These are phyloP conservation scores for Ophiostoma sp. DNA, from an alignment of 2,329 filamentous ascomycete genomes.

Conservation along the genomic window DNA sequence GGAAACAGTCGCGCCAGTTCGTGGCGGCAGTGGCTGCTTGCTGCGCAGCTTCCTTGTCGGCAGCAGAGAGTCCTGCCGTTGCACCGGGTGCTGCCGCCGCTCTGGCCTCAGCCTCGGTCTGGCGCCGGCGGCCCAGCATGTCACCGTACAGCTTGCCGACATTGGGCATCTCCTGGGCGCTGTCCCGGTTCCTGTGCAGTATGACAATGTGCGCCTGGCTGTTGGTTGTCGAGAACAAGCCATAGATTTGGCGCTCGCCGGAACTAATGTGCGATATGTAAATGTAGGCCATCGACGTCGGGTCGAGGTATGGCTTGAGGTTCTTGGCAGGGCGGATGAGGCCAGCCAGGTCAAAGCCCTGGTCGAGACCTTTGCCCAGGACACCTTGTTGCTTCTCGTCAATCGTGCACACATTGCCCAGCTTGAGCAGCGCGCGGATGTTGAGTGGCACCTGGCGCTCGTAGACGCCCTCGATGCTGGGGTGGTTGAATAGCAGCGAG, in stretches of 20 bases:
- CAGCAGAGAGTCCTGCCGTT: conserved; percentile 11
- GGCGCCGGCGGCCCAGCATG: conserved; percentile 59
- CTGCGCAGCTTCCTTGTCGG: conserved; percentile 18
- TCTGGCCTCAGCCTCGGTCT: conserved; percentile 45
- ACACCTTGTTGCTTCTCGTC: conserved; percentile 87
- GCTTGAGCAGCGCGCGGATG: conserved; percentile 76
- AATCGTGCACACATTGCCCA: conserved; percentile 89
- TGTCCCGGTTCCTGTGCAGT: conserved; percentile 75
- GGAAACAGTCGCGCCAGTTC: conserved; percentile 73
- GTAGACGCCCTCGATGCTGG: conserved; percentile 94
- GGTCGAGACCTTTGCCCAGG: conserved; percentile 83
- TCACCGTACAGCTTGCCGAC: conserved; percentile 83
- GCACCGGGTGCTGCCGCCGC: conserved; percentile 11
- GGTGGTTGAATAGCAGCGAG: conserved; percentile 76
- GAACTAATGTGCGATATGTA: conserved; percentile 90
- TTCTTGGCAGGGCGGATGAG: conserved; percentile 61
- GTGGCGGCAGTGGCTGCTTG: conserved; percentile 47
- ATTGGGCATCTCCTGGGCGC: conserved; percentile 77
- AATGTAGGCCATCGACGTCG: conserved; percentile 71
- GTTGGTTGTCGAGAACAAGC: conserved; percentile 78
- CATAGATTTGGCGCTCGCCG: conserved; percentile 88
- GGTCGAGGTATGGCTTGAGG: conserved; percentile 63
- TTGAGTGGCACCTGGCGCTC: conserved; percentile 87
- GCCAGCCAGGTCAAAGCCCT: conserved; percentile 81
- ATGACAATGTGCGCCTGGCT: conserved; percentile 80